These are phyloP conservation scores for Coemansia reversa DNA, from an alignment of 192 early-diverging fungal species.

Conservation along the genomic window DNA sequence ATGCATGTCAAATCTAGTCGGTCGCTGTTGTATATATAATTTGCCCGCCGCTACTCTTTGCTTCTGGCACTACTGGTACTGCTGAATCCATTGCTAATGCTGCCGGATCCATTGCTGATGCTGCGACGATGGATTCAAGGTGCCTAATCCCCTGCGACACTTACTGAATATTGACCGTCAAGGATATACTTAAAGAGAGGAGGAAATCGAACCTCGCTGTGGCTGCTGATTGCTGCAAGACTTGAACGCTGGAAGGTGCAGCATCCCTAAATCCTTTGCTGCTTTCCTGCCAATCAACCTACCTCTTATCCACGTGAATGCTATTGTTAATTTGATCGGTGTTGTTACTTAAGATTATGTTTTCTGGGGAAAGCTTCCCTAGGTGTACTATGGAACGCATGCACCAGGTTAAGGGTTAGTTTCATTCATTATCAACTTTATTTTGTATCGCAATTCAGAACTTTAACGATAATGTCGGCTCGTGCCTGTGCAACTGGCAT, in stretches of 20 bases:
- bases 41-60: not conserved
- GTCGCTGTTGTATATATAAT: not conserved
- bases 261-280: not conserved
- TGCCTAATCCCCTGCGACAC: constrained; percentile 15
- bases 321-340: not conserved
- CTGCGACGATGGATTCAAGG: not conserved
- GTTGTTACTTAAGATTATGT: not conserved
- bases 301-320: not conserved
- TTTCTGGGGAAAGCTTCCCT: too few species aligned
- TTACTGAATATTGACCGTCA: constrained; percentile 36
- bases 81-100: constrained; percentile 7
- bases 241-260: not conserved
- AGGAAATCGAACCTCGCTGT: constrained; percentile 8
- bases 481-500: constrained; percentile 17
- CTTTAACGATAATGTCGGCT: not conserved
- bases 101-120: constrained; percentile 25
- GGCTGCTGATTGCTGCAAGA: not conserved
- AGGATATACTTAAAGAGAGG: constrained; percentile 22
- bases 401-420: too few species aligned
- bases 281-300: not conserved
- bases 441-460: not conserved
- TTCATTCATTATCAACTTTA: not conserved
- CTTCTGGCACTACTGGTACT: not conserved
- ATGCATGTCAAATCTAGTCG: not conserved
- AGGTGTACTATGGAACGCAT: too few species aligned